Percentiles rank a stretch among this genome's conserved stretches.
Conservation (phyloP, 2,329 filamentous ascomycete species). For the Pezicula rhizophila region DNA sequence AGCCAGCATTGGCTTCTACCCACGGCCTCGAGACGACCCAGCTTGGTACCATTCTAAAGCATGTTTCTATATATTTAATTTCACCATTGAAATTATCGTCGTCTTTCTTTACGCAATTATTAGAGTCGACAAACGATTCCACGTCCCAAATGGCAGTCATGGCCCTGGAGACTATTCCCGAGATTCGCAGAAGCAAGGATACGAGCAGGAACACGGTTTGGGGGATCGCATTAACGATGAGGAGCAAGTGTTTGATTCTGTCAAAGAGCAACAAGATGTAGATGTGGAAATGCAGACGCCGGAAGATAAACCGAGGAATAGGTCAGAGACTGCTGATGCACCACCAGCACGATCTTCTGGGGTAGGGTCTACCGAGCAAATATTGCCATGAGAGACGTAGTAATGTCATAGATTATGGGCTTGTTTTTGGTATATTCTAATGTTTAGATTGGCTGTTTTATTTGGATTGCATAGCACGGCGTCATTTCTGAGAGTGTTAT, state of each 20-base stretch:
- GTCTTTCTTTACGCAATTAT: constrained; percentile 59
- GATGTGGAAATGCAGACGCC: too few species aligned
- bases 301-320: too few species aligned
- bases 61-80: constrained; percentile 77
- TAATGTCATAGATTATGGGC: too few species aligned
- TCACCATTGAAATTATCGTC: constrained; percentile 65
- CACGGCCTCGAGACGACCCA: constrained; percentile 44
- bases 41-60: constrained; percentile 67
- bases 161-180: constrained; percentile 41
- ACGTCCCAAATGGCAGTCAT: constrained; percentile 64
- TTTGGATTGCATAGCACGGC: too few species aligned
- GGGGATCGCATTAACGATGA: constrained; percentile 9
- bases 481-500: too few species aligned
- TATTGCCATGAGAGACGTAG: too few species aligned
- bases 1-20: constrained; percentile 39
- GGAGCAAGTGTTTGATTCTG: constrained; percentile 10
- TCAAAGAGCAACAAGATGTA: too few species aligned
- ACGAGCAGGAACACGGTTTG: constrained; percentile 4
- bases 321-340: too few species aligned
- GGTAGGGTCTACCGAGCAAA: too few species aligned
- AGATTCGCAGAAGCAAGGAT: not conserved
- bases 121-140: constrained; percentile 70
- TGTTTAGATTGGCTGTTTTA: too few species aligned
- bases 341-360: too few species aligned
- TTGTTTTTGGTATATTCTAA: too few species aligned